Evolutionary conservation across 495 filamentous ascomycete genomes (phyloP), one percentile per base, ranked within the genome.

Genomic region (Podospora appendiculata): DNA sequence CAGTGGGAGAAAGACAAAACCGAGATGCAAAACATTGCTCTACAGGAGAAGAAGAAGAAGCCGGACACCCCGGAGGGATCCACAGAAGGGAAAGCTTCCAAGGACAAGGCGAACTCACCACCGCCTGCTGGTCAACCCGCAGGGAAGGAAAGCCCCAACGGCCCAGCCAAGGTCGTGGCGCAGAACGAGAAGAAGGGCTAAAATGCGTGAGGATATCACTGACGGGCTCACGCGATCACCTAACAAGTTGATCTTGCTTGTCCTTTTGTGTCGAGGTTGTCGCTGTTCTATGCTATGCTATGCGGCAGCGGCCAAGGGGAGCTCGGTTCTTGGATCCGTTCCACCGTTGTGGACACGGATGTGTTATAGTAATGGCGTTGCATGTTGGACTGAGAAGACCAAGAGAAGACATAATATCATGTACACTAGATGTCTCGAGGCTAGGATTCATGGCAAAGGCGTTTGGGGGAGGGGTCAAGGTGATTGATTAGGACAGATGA

Each of bases 1-100:
- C 79, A 91, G 68, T 93, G 87, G 86, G 86, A 94, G 61, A 79
- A 86, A 61, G 90, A 96, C 63, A 92, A 87, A 66, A 75, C 80
- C 2, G 75, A 83, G 38, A 82, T 95, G 50, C 78, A 86, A 47
- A 80, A 89, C 47, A 71, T 87, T 48, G 80, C 82, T 8, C 55
- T 78, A 51, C 74, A 84, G 72, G 77, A 75, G 55, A 62, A 69
- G 50, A 70, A 69, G 56, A 63, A 57, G 47, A 55, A 67, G 2
- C 42, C 49, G 8, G 48, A 51, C 8, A 42, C 55, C 7, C 51
- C 36, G 8, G 50, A 51, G 12, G 56, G 35, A 40, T 25, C 25
- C 5, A 25, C 25, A 25, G 25, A 25, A 38, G 13, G 36, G 36
- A 38, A 38, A 38, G 41, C 48, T 12, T 34, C 47, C 13, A 56